A percentile compares a stretch with the other conserved stretches of the same genome.
Evolutionary conservation across 139 green algal species (phyloP).

Genomic region (Chlorella sp.): DNA sequence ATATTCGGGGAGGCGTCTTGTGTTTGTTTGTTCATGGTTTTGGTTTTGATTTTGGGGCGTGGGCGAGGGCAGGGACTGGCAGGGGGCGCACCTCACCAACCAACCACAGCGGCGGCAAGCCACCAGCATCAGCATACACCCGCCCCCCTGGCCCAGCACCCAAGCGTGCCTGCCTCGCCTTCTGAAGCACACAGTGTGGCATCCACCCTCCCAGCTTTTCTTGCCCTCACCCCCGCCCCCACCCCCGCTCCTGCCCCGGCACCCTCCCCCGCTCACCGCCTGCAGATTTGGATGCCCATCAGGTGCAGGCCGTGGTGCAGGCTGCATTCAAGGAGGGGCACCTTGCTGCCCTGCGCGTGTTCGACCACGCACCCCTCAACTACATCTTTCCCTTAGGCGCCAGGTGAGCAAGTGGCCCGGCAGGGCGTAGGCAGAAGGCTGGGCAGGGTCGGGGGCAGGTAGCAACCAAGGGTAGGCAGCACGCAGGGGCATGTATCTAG

Average conservation of each 20-base stretch:
- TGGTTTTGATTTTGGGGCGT: neutral
- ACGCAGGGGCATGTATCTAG: no score
- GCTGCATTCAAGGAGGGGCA: conserved; percentile 47
- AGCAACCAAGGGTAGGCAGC: no score
- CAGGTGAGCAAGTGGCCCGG: neutral
- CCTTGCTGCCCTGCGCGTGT: conserved; percentile 15
- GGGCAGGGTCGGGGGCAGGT: neutral
- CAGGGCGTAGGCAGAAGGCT: no score
- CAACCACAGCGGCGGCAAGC: no score
- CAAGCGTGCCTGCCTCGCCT: neutral
- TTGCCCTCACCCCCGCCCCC: no score
- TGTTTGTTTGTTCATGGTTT: neutral
- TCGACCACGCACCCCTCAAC: conserved; percentile 15
- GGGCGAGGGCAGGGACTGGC: no score
- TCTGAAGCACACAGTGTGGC: neutral
- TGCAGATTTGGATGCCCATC: neutral
- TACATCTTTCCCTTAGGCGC: conserved; percentile 37
- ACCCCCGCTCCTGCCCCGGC: no score
- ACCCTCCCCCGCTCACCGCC: no score
- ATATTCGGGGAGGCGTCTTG: neutral
- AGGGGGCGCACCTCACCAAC: no score
- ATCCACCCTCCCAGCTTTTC: no score
- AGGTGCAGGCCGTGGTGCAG: conserved; percentile 14
- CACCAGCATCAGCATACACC: no score
- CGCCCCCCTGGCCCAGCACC: neutral